Percentiles rank a stretch among this genome's conserved stretches.
These are phyloP conservation scores for Fusarium sp. DNA, from an alignment of 2,329 filamentous ascomycete genomes.

Conservation along the genomic window DNA sequence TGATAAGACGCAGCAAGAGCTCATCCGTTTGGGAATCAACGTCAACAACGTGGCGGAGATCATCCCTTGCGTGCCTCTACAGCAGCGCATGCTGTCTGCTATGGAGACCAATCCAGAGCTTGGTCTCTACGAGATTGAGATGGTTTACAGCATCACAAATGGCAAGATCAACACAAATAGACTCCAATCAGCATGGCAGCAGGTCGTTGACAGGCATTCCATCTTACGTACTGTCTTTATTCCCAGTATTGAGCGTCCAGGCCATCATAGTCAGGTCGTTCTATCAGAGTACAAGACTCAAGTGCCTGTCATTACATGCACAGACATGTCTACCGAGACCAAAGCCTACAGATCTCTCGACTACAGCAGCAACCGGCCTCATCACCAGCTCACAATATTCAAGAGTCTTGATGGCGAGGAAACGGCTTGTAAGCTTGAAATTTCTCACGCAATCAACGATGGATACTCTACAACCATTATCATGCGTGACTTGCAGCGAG, in stretches of 20 bases:
- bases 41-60: constrained; percentile 1
- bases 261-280: not conserved
- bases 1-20: not conserved
- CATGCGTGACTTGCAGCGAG: not conserved
- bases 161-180: not conserved
- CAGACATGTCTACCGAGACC: not conserved
- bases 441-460: constrained; percentile 7
- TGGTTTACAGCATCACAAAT: not conserved
- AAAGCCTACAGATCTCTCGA: not conserved
- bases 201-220: not conserved
- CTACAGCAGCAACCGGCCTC: not conserved
- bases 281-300: not conserved
- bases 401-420: not conserved
- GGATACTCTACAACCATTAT: not conserved
- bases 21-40: not conserved
- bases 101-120: not conserved
- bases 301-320: not conserved
- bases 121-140: not conserved
- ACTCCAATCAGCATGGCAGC: not conserved
- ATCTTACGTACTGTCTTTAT: not conserved
- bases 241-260: not conserved
- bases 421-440: not conserved
- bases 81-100: not conserved
- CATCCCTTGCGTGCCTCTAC: not conserved
- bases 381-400: constrained; percentile 1